Evolutionary conservation across 768 basidiomycete species (phyloP), one percentile per base, ranked within the genome.

Genomic region (Lentinus brumalis): DNA sequence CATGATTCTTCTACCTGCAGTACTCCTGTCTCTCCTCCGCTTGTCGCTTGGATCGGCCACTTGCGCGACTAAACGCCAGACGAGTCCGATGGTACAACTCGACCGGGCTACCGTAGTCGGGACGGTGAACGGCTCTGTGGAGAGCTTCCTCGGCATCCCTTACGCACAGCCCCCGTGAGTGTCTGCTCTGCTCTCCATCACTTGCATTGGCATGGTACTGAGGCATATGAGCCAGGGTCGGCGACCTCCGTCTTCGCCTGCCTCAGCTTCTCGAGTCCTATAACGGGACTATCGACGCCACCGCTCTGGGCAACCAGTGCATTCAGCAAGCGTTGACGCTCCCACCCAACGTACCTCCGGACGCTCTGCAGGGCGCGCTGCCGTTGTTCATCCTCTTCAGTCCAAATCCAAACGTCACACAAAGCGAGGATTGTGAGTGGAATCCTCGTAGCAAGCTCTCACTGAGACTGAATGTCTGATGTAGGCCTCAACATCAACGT

Each of bases 61-160:
- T 35, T 11, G 35, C 42, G 42, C 42, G 16, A 41, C 16, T 16
- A 10, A 41, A 44, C 15, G 18, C 18, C 42, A 9, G 9, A 18
- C 14, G 14, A 18, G 42, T 44, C 8, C 42, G 42, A 73, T 72
- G 1, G 72, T 83, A 38, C 71, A 69, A 5, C 66, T 72, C n/a
- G 68, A 66, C 45, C 49, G 62, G 32, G 71, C 54, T 10, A 65
- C 61, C 16, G 70, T 72, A 39, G 18, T 41, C 9, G 71, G 71
- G 9, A 21, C 47, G 6, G 52, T 61, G 21, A 21, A 10, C 10
- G 57, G 54, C 15, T 38, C 21, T 8, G 47, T 66, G 1, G 56
- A 61, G 16, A 63, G 45, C n/a, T 72, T 70, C 49, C 38, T 69
- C 29, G 68, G 71, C n/a, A 65, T 72, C n/a, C 71, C 71, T 10